Percentiles rank a stretch among this genome's conserved stretches.
These are phyloP conservation scores for Strobilomyces echinocephalus DNA, from an alignment of 768 basidiomycete species.

Conservation along the genomic window DNA sequence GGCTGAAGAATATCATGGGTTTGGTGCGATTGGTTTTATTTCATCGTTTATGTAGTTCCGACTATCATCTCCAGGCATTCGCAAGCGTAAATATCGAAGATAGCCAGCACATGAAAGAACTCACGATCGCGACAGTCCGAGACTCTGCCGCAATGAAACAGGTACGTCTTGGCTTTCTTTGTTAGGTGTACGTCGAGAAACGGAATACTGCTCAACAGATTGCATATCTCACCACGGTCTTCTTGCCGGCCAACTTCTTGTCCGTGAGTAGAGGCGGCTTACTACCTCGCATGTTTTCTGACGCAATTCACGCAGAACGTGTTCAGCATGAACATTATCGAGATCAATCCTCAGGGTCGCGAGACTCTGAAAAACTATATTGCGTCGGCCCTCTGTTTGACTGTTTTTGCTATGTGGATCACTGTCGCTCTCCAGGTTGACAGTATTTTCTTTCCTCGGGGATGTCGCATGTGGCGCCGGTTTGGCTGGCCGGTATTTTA, in stretches of 20 bases:
- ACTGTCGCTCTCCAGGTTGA: slow-evolving; percentile 47
- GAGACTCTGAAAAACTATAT: slow-evolving; percentile 38
- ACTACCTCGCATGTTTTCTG: background rate
- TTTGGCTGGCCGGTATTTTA: slow-evolving; percentile 20
- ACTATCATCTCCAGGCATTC: slow-evolving; percentile 41
- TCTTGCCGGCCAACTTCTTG: slow-evolving; percentile 50
- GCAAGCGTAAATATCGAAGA: slow-evolving; percentile 56
- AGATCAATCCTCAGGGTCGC: slow-evolving; percentile 31
- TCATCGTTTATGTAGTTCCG: background rate
- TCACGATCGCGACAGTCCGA: slow-evolving; percentile 43
- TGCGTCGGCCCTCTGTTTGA: slow-evolving; percentile 42
- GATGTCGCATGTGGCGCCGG: slow-evolving; percentile 17
- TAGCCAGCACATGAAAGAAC: slow-evolving; percentile 45
- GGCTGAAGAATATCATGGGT: slow-evolving; percentile 33
- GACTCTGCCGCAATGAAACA: slow-evolving; percentile 41
- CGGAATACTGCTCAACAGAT: slow-evolving; percentile 11
- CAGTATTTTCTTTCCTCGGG: slow-evolving; percentile 18
- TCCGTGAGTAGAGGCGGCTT: slow-evolving; percentile 18
- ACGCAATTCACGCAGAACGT: slow-evolving; percentile 34
- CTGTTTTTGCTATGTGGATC: slow-evolving; percentile 48
- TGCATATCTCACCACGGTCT: slow-evolving; percentile 56
- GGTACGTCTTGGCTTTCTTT: slow-evolving; percentile 25
- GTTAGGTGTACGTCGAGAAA: slow-evolving; percentile 4
- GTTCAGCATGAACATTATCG: slow-evolving; percentile 54
- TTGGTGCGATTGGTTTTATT: slow-evolving; percentile 18